Evolutionary conservation across 1,284 basidiomycete species (phyloP).

Genomic region (Trichosporon sp.): DNA sequence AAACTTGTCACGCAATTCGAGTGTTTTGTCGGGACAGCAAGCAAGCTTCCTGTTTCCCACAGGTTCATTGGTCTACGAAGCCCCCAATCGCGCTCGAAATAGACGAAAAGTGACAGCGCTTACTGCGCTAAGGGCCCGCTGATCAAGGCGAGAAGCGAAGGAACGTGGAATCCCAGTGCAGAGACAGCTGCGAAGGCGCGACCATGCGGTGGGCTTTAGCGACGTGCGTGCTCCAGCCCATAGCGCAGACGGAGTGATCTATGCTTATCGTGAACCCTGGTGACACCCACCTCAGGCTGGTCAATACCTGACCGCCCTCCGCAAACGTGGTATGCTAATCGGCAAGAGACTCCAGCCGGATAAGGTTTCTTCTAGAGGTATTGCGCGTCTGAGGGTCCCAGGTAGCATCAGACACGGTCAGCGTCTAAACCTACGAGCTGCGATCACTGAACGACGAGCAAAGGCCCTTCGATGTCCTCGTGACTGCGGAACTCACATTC

Average conservation of each 20-base stretch:
- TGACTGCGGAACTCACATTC: background rate
- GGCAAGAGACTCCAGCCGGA: background rate
- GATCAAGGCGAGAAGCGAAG: background rate
- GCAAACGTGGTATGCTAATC: background rate
- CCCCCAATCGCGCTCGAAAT: background rate
- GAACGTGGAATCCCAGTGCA: background rate
- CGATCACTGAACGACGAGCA: background rate
- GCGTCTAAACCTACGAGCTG: background rate
- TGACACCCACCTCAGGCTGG: background rate
- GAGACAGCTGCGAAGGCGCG: no score
- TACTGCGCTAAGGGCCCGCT: no score
- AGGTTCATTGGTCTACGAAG: background rate
- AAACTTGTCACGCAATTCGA: background rate
- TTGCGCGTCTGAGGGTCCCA: background rate
- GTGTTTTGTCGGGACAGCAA: background rate
- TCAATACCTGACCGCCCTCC: background rate
- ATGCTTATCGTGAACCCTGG: background rate
- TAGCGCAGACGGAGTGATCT: background rate
- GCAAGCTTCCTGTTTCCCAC: background rate
- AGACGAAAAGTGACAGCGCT: background rate
- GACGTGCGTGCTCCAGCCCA: background rate
- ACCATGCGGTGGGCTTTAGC: background rate
- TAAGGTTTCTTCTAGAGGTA: background rate
- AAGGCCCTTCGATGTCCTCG: background rate
- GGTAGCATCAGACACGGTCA: background rate